phyloP scores from a whole-genome alignment of 2,329 filamentous ascomycete species.

The Diaporthe sp. region DNA sequence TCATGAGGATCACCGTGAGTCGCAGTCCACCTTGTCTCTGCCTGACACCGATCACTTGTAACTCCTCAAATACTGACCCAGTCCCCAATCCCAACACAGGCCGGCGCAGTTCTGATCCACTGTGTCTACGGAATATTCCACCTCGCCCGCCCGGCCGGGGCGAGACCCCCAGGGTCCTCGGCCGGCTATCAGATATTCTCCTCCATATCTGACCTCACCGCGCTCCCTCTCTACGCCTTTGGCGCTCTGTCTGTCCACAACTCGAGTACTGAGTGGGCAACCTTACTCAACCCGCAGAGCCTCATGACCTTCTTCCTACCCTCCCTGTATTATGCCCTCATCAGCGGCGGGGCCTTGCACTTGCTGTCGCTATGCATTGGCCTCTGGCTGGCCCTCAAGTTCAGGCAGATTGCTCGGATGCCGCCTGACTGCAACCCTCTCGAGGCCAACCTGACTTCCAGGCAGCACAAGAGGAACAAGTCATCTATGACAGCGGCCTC shows the following conservation, averaged over 20 bases:
- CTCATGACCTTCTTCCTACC: conserved; percentile 73
- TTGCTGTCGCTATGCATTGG: conserved; percentile 78
- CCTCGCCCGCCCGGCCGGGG: conserved; percentile 77
- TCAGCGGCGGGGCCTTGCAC: conserved; percentile 77
- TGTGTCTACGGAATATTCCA: conserved; percentile 86
- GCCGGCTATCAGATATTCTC: conserved; percentile 93
- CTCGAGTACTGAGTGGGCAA: conserved; percentile 72
- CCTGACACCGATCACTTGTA: background rate
- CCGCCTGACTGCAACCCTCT: conserved; percentile 97
- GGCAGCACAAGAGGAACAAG: conserved; percentile 82
- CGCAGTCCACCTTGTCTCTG: background rate
- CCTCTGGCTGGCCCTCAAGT: conserved; percentile 81
- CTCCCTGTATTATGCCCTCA: conserved; percentile 77
- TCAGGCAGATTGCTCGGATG: conserved; percentile 84
- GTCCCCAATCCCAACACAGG: conserved; percentile 61
- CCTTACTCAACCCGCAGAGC: conserved; percentile 71
- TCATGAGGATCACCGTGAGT: conserved; percentile 82
- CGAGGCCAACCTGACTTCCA: conserved; percentile 85
- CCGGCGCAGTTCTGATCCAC: conserved; percentile 80
- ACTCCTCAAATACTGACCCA: conserved; percentile 40
- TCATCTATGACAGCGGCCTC: conserved; percentile 65
- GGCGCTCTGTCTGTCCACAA: conserved; percentile 62
- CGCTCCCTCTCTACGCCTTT: conserved; percentile 70
- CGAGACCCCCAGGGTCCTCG: conserved; percentile 82
- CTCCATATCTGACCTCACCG: conserved; percentile 75